These are phyloP conservation scores for Mycosphaerelloides madeirae DNA, from an alignment of 2,329 filamentous ascomycete genomes.

Conservation along the genomic window DNA sequence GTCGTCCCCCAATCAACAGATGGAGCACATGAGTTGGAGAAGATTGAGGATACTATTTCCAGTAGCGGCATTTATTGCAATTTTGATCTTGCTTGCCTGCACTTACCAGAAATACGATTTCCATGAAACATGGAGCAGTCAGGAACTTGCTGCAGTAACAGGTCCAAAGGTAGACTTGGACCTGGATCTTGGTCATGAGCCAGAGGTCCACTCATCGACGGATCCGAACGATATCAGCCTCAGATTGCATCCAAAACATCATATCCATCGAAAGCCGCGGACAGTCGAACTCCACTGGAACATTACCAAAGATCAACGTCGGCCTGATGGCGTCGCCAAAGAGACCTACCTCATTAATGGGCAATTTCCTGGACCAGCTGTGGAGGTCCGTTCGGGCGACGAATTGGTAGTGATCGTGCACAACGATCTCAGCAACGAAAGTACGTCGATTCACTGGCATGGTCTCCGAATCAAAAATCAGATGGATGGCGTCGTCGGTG, in stretches of 20 bases:
- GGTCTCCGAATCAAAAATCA: conserved; percentile 26
- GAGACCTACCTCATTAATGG: conserved; percentile 48
- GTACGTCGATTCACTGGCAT: conserved; percentile 44
- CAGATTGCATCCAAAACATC: conserved; percentile 14
- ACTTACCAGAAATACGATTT: conserved; percentile 1
- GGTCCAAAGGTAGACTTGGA: conserved; percentile 1
- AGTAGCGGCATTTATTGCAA: neutral
- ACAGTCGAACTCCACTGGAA: conserved; percentile 13
- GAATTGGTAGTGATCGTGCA: conserved; percentile 39
- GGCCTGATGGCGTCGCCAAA: conserved; percentile 46
- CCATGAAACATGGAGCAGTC: neutral
- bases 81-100: neutral
- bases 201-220: neutral
- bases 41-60: conserved; percentile 2
- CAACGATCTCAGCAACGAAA: conserved; percentile 36
- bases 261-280: conserved; percentile 8
- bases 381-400: conserved; percentile 46
- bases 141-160: conserved; percentile 1
- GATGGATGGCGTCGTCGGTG: conserved; percentile 20
- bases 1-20: too few species aligned
- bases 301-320: conserved; percentile 8
- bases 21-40: neutral
- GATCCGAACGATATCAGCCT: conserved; percentile 4
- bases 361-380: conserved; percentile 47
- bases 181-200: conserved; percentile 5